Evolutionary conservation across 1,139 yeast genomes (phyloP).

Genomic region (Pneumocystis sp.): DNA sequence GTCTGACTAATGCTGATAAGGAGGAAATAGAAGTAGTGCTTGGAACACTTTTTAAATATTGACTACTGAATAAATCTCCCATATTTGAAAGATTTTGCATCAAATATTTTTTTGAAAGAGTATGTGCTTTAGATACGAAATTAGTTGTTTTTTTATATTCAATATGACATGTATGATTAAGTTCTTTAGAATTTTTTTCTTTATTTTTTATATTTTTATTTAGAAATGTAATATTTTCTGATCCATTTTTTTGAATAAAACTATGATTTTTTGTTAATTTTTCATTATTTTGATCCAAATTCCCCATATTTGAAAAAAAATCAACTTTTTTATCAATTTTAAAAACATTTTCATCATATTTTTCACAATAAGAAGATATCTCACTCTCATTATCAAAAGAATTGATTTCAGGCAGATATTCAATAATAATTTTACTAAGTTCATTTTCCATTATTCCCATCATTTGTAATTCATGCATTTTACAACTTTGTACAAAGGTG

Average conservation of each 20-base stretch:
- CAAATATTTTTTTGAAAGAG: background rate
- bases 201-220: background rate
- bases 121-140: background rate
- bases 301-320: background rate
- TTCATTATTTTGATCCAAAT: background rate
- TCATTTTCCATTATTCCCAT: conserved; percentile 96
- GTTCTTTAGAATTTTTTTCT: background rate
- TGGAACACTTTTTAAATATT: background rate
- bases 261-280: background rate
- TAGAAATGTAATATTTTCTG: background rate
- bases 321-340: background rate
- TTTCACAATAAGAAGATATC: conserved; percentile 4
- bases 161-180: background rate
- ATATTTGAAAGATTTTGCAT: background rate
- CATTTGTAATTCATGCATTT: conserved; percentile 90
- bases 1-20: background rate
- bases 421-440: conserved; percentile 47
- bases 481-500: conserved; percentile 81
- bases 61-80: background rate
- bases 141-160: background rate
- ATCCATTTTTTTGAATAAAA: background rate
- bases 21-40: background rate
- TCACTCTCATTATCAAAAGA: conserved; percentile 3
- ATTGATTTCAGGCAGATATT: conserved; percentile 28
- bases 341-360: conserved; percentile 5